Conservation (phyloP, 2,329 filamentous ascomycete species). For the Cadophora luteo-olivacea region DNA sequence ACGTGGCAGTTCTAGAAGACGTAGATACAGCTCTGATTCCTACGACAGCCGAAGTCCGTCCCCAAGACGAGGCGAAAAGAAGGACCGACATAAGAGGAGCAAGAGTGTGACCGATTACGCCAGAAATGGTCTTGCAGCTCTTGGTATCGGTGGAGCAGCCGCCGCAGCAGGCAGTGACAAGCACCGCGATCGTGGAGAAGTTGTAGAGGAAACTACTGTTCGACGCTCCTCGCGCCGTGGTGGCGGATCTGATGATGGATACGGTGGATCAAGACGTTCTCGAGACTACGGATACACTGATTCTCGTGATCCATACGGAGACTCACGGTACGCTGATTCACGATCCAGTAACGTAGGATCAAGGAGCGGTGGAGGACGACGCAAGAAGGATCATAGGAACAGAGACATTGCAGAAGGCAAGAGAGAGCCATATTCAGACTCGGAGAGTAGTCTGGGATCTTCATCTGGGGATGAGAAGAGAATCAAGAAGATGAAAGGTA, state of each 20-base stretch:
- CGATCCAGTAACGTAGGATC: conserved; percentile 38
- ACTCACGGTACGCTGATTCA: conserved; percentile 42
- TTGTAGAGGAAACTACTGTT: conserved; percentile 39
- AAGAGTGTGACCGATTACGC: conserved; percentile 70
- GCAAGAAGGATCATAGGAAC: conserved; percentile 35
- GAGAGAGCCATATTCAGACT: conserved; percentile 41
- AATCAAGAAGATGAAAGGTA: conserved; percentile 69
- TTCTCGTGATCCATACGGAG: conserved; percentile 39
- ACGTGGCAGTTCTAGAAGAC: conserved; percentile 46
- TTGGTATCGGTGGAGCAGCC: conserved; percentile 62
- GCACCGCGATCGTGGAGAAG: conserved; percentile 32
- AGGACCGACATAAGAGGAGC: conserved; percentile 62
- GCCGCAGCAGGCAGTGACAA: conserved; percentile 34
- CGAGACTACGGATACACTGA: conserved; percentile 38
- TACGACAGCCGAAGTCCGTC: conserved; percentile 44
- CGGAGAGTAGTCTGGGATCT: conserved; percentile 58
- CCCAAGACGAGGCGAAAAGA: conserved; percentile 33
- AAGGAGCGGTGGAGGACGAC: conserved; percentile 31
- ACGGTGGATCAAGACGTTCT: conserved; percentile 33
- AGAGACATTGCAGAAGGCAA: conserved; percentile 42
- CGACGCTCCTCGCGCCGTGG: conserved; percentile 29
- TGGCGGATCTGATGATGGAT: conserved; percentile 36
- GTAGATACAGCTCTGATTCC: conserved; percentile 41
- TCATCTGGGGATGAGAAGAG: conserved; percentile 68
- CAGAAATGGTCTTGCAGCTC: conserved; percentile 65